A percentile compares a stretch with the other conserved stretches of the same genome.
These are phyloP conservation scores for Clavispora fructus DNA, from an alignment of 805 yeast genomes.

Conservation along the genomic window DNA sequence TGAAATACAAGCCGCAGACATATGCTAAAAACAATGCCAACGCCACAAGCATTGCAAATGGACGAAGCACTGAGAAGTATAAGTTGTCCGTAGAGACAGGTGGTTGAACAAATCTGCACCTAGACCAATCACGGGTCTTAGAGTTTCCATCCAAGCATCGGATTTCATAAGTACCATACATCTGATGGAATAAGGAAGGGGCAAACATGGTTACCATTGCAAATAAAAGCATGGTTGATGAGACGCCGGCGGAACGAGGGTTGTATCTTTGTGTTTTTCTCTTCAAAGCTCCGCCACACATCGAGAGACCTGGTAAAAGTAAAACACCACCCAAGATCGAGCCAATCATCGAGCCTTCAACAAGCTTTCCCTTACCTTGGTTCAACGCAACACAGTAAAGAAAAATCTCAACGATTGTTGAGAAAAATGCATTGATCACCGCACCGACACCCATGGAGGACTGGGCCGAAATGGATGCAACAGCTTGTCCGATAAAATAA, in stretches of 20 bases:
- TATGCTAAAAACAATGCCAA: constrained; percentile 76
- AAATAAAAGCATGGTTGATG: constrained; percentile 89
- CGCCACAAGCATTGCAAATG: constrained; percentile 79
- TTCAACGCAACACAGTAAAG: constrained; percentile 85
- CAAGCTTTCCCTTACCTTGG: constrained; percentile 81
- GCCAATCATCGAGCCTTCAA: constrained; percentile 95
- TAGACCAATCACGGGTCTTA: constrained; percentile 44
- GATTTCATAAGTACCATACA: constrained; percentile 82
- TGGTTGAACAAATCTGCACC: constrained; percentile 76
- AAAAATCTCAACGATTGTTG: constrained; percentile 91
- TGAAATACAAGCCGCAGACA: constrained; percentile 84
- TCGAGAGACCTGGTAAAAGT: constrained; percentile 86
- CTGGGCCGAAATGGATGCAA: constrained; percentile 98
- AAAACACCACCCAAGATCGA: constrained; percentile 89
- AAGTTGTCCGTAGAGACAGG: constrained; percentile 64
- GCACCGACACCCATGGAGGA: constrained; percentile 99
- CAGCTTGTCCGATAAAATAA: constrained; percentile 96
- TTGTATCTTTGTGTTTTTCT: constrained; percentile 93
- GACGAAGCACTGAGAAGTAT: constrained; percentile 66
- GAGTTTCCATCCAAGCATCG: constrained; percentile 38
- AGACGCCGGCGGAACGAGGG: constrained; percentile 95
- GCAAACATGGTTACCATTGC: constrained; percentile 89
- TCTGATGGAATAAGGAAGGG: constrained; percentile 84
- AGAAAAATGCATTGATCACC: constrained; percentile 94
- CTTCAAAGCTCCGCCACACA: constrained; percentile 95